phyloP scores from a whole-genome alignment of 1,139 yeast species.

The Nakaseomyces delphensis region DNA sequence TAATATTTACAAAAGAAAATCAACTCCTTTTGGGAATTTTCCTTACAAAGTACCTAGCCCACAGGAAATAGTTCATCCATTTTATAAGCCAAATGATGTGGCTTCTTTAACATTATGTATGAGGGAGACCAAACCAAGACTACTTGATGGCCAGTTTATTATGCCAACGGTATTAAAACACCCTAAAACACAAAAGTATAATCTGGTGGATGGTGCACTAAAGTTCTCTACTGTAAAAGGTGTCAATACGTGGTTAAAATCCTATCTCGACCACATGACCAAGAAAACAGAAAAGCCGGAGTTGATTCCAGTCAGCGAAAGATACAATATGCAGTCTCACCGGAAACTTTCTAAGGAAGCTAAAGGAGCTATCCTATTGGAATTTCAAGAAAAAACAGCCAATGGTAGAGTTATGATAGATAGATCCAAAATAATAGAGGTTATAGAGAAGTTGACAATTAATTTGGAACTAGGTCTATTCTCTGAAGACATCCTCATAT shows the following conservation, averaged over 20 bases:
- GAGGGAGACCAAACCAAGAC: slow-evolving; percentile 14
- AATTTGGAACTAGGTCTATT: slow-evolving; percentile 11
- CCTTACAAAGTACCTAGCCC: slow-evolving; percentile 12
- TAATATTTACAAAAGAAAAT: slow-evolving; percentile 4
- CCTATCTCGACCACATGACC: neutral
- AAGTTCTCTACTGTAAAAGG: slow-evolving; percentile 15
- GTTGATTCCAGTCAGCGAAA: neutral
- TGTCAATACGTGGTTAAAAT: slow-evolving; percentile 14
- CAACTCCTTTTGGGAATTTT: slow-evolving; percentile 3
- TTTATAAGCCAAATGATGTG: slow-evolving; percentile 17
- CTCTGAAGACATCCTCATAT: slow-evolving; percentile 13
- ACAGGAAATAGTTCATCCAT: slow-evolving; percentile 21
- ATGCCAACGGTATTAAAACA: slow-evolving; percentile 16
- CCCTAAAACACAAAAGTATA: slow-evolving; percentile 8
- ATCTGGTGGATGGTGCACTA: slow-evolving; percentile 13
- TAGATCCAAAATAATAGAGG: neutral
- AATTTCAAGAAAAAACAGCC: neutral
- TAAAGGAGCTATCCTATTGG: neutral
- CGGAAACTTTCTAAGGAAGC: neutral
- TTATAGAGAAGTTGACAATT: slow-evolving; percentile 12
- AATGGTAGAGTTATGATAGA: slow-evolving; percentile 8
- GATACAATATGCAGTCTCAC: neutral
- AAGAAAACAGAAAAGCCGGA: neutral
- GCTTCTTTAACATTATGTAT: slow-evolving; percentile 21
- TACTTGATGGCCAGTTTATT: slow-evolving; percentile 15